These are phyloP conservation scores for Phragmites australis DNA, from an alignment of 176 grass and related monocot genomes.

Conservation along the genomic window DNA sequence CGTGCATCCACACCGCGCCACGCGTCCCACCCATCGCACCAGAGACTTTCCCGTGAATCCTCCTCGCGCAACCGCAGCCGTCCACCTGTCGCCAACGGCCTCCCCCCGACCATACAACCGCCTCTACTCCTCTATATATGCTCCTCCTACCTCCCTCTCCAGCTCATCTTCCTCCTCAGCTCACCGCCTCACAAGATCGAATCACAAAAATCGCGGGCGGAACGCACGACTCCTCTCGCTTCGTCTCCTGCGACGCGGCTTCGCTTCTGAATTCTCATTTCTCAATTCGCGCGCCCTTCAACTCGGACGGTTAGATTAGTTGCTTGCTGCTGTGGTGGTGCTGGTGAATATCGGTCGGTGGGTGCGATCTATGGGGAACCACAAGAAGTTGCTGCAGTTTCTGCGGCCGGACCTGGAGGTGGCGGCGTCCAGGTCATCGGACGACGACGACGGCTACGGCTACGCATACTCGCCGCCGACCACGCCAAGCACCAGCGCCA, in stretches of 20 bases:
- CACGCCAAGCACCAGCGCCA: slow-evolving; percentile 12
- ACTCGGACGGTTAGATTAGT: too few relatives aligned
- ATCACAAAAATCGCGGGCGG: too few relatives aligned
- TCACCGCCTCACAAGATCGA: neutral
- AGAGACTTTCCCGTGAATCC: too few relatives aligned
- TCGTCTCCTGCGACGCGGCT: neutral
- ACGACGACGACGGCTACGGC: slow-evolving; percentile 38
- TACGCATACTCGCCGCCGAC: neutral
- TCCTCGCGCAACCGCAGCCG: neutral
- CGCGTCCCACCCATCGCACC: neutral
- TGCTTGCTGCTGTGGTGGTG: too few relatives aligned
- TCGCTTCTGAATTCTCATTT: too few relatives aligned
- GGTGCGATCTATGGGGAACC: slow-evolving; percentile 50
- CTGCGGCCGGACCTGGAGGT: slow-evolving; percentile 40
- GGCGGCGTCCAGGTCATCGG: neutral
- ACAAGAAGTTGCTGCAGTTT: slow-evolving; percentile 52
- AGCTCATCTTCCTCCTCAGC: neutral
- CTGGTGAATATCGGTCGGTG: too few relatives aligned
- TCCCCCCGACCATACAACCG: neutral
- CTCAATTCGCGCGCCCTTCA: too few relatives aligned
- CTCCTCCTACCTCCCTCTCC: neutral
- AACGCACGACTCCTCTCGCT: neutral
- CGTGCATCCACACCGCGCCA: neutral
- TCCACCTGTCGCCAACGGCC: slow-evolving; percentile 42
- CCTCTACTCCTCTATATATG: neutral